A percentile compares a stretch with the other conserved stretches of the same genome.
Evolutionary conservation across 1,284 basidiomycete genomes (phyloP).

Genomic region (Trametes pubescens): DNA sequence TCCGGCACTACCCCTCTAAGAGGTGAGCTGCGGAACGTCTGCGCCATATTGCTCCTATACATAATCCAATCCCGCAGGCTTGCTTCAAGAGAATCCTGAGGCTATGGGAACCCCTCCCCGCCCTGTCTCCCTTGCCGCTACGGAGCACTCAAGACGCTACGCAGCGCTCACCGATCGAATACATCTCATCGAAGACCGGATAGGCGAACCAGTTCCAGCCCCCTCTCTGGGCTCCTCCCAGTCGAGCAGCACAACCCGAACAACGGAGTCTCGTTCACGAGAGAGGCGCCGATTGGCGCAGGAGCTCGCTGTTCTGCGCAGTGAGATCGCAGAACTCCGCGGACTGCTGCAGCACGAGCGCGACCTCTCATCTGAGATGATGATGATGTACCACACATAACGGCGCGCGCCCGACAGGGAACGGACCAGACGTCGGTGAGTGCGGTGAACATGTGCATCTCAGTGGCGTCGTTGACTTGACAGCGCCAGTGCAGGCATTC

Average conservation of each 20-base stretch:
- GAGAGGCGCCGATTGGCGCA: neutral
- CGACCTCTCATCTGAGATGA: slow-evolving; percentile 1
- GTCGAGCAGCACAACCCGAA: neutral
- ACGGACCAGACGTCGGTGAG: neutral
- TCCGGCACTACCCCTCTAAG: too few species aligned
- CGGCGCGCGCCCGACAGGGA: neutral
- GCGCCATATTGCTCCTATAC: neutral
- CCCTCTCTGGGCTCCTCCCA: neutral
- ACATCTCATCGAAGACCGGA: neutral
- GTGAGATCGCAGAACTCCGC: slow-evolving; percentile 20
- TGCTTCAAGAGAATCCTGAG: neutral
- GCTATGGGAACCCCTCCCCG: neutral
- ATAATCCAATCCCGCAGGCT: neutral
- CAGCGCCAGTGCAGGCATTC: too few species aligned
- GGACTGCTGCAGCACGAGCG: slow-evolving; percentile 20
- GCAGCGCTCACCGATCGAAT: neutral
- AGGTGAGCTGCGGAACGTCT: neutral
- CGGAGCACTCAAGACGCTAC: neutral
- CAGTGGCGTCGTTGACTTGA: too few species aligned
- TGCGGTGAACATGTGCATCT: neutral
- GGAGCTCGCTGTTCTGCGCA: slow-evolving; percentile 15
- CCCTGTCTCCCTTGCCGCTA: neutral
- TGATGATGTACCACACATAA: neutral
- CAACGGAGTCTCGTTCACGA: slow-evolving; percentile 1
- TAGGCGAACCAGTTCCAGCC: neutral